These are phyloP conservation scores for Melanopsichium pennsylvanicum DNA, from an alignment of 1,284 basidiomycete genomes.

Conservation along the genomic window DNA sequence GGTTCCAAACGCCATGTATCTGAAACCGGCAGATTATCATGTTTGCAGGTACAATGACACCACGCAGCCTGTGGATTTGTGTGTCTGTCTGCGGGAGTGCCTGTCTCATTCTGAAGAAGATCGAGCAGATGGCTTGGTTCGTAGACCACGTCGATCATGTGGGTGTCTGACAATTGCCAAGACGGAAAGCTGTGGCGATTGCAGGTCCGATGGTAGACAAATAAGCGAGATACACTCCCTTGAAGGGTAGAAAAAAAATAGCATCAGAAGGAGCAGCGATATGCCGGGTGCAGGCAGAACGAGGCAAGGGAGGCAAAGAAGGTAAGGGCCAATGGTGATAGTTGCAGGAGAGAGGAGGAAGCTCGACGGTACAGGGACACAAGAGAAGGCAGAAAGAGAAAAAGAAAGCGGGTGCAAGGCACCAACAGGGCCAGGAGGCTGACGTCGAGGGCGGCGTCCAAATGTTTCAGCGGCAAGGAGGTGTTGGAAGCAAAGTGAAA, in stretches of 20 bases:
- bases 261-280: not conserved
- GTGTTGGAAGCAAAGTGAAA: not conserved
- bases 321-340: not conserved
- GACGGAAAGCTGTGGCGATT: constrained; percentile 1
- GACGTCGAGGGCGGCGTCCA: not conserved
- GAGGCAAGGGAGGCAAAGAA: not conserved
- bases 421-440: too few species aligned
- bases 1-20: too few species aligned
- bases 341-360: not conserved
- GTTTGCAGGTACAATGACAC: constrained; percentile 9
- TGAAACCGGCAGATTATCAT: too few species aligned
- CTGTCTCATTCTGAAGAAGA: constrained; percentile 13
- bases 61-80: too few species aligned
- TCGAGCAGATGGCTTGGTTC: constrained; percentile 4
- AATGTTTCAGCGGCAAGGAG: constrained; percentile 6
- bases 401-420: too few species aligned
- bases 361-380: too few species aligned
- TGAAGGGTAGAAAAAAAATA: not conserved
- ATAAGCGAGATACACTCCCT: constrained; percentile 8
- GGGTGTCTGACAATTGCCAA: constrained; percentile 3
- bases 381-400: too few species aligned
- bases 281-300: not conserved
- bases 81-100: constrained; percentile 5
- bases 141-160: constrained; percentile 1
- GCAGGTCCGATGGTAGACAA: not conserved